Evolutionary conservation across 2,329 filamentous ascomycete species (phyloP).

Genomic region (Remersonia thermophila): DNA sequence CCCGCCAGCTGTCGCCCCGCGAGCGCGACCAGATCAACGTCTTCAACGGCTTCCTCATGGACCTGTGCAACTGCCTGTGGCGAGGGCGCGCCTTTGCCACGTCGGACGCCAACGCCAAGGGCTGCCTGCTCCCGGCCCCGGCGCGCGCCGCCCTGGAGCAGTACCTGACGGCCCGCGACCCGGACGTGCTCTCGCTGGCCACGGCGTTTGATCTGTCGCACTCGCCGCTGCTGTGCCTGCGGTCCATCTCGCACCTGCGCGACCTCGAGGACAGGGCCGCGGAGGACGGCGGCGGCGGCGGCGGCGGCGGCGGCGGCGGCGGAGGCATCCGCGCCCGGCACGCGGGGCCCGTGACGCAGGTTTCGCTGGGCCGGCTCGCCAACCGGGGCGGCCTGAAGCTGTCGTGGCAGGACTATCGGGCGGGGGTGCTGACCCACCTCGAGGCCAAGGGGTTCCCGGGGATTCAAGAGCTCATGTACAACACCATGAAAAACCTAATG

Average conservation of each 20-base stretch:
- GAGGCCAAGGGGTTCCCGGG: conserved; percentile 52
- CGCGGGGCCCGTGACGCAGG: conserved; percentile 57
- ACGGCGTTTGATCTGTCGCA: conserved; percentile 46
- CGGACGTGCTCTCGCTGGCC: conserved; percentile 29
- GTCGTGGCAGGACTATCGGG: conserved; percentile 61
- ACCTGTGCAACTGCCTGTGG: conserved; percentile 77
- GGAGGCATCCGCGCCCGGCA: conserved; percentile 38
- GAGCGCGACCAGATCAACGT: conserved; percentile 48
- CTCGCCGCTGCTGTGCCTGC: conserved; percentile 43
- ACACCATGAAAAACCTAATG: conserved; percentile 61
- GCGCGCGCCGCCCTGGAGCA: conserved; percentile 33
- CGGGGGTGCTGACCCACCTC: conserved; percentile 58
- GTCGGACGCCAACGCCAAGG: conserved; percentile 49
- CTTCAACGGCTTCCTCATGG: conserved; percentile 80
- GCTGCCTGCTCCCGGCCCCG: conserved; percentile 35
- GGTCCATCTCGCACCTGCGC: conserved; percentile 43
- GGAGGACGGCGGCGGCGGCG: conserved; percentile 25
- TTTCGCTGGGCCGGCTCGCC: conserved; percentile 49
- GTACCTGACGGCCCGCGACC: conserved; percentile 39
- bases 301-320: conserved; percentile 13
- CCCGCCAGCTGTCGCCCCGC: conserved; percentile 29
- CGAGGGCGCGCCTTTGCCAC: conserved; percentile 57
- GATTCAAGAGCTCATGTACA: conserved; percentile 61
- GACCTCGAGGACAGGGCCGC: conserved; percentile 37
- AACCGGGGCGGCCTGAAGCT: conserved; percentile 53